Conservation (phyloP, 805 yeast species). For the Sugiyamaella floridensis region DNA sequence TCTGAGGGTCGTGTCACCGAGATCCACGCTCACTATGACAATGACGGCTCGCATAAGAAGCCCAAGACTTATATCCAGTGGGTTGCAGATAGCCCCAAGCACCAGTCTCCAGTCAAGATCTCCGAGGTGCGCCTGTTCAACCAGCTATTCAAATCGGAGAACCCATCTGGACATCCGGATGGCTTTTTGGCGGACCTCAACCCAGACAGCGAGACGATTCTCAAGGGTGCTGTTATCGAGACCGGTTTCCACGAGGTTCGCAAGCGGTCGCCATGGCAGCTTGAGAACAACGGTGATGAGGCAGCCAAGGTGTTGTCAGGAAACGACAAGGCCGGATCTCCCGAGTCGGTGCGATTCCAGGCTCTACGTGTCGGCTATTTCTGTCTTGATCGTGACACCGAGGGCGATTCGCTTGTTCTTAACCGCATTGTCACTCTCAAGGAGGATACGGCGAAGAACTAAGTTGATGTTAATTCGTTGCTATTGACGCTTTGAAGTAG, state of each 20-base stretch:
- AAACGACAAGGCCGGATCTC: conserved; percentile 45
- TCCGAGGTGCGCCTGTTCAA: conserved; percentile 81
- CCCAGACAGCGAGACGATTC: conserved; percentile 65
- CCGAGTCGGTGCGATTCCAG: conserved; percentile 92
- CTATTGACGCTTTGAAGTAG: neutral
- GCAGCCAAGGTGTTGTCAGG: conserved; percentile 54
- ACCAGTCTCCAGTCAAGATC: conserved; percentile 57
- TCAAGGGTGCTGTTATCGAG: conserved; percentile 66
- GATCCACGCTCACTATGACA: conserved; percentile 75
- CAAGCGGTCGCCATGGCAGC: conserved; percentile 67
- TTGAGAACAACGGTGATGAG: conserved; percentile 47
- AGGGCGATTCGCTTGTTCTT: conserved; percentile 55
- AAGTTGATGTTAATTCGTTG: neutral
- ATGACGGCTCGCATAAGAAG: conserved; percentile 52
- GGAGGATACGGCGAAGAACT: conserved; percentile 47
- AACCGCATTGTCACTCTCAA: conserved; percentile 92
- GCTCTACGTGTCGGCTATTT: conserved; percentile 95
- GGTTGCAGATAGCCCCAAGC: conserved; percentile 67
- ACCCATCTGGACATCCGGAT: conserved; percentile 81
- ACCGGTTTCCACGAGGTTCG: conserved; percentile 64
- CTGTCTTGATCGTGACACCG: conserved; percentile 76
- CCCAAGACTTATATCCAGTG: conserved; percentile 98
- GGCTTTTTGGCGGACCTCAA: conserved; percentile 84
- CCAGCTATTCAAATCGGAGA: conserved; percentile 82
- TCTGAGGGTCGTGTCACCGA: conserved; percentile 54